Evolutionary conservation across 495 filamentous ascomycete species (phyloP).

Genomic region (Hypomontagnella submonticulosa): DNA sequence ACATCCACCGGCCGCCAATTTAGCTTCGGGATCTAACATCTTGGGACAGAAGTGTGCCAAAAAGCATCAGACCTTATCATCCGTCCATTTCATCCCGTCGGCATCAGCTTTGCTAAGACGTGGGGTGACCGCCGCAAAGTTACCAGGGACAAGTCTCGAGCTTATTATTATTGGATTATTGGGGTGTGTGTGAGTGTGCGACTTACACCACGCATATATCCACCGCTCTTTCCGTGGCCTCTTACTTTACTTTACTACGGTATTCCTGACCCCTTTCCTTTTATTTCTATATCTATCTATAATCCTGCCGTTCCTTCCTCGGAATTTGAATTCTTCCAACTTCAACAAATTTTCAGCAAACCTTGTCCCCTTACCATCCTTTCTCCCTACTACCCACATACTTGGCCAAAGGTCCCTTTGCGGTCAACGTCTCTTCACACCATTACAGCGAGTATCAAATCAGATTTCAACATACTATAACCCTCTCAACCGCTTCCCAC

Average conservation of each 20-base stretch:
- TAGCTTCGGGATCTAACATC: conserved; percentile 44
- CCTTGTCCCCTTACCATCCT: conserved; percentile 12
- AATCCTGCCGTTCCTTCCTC: conserved; percentile 2
- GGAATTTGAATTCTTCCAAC: conserved; percentile 5
- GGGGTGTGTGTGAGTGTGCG: conserved; percentile 19
- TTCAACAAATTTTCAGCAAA: conserved; percentile 16
- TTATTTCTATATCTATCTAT: conserved; percentile 28
- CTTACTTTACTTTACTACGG: conserved; percentile 18
- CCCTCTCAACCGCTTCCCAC: conserved; percentile 17
- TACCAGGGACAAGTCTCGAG: conserved; percentile 12
- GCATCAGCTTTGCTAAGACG: conserved; percentile 47
- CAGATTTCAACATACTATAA: conserved; percentile 26
- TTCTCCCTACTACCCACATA: conserved; percentile 2
- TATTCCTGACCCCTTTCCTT: conserved; percentile 16
- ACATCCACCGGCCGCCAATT: conserved; percentile 37
- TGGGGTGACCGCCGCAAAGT: conserved; percentile 34
- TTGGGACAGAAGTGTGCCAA: conserved; percentile 27
- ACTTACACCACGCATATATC: conserved; percentile 35
- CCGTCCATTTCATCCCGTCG: conserved; percentile 36
- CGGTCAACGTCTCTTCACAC: conserved; percentile 1
- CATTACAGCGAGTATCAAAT: conserved; percentile 4
- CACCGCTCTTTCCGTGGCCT: conserved; percentile 41
- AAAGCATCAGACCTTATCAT: conserved; percentile 25
- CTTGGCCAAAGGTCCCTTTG: not conserved
- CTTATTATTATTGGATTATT: conserved; percentile 18